Conservation (phyloP, 2,329 filamentous ascomycete species). For the Cadophora sp. region DNA sequence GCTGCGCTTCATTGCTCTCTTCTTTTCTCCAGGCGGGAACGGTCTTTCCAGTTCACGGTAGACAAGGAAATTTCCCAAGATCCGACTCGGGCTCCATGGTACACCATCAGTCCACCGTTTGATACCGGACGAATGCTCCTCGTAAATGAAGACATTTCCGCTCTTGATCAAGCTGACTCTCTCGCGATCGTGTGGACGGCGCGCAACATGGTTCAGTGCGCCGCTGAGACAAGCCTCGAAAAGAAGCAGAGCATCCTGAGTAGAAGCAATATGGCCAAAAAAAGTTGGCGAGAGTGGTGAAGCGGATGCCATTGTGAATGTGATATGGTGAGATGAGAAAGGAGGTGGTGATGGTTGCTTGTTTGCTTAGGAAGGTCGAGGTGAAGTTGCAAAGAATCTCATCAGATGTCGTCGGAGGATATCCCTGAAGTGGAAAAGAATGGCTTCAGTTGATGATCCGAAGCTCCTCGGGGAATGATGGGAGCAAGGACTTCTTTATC, state of each 20-base stretch:
- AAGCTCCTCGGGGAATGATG: conserved; percentile 15
- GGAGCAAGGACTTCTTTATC: conserved; percentile 29
- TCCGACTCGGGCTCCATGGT: conserved; percentile 90
- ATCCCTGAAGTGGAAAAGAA: conserved; percentile 31
- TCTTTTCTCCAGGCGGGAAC: conserved; percentile 87
- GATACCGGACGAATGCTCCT: conserved; percentile 83
- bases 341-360: conserved; percentile 32
- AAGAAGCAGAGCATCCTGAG: conserved; percentile 71
- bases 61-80: conserved; percentile 95
- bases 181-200: conserved; percentile 87
- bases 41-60: conserved; percentile 98
- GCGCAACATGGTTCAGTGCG: conserved; percentile 74
- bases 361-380: conserved; percentile 17
- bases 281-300: conserved; percentile 30
- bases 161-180: conserved; percentile 78
- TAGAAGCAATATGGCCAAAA: conserved; percentile 34
- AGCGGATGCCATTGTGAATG: conserved; percentile 34
- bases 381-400: conserved; percentile 23
- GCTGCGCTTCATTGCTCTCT: conserved; percentile 75
- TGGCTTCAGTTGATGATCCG: conserved; percentile 24
- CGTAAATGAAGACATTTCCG: conserved; percentile 89
- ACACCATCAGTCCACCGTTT: conserved; percentile 94
- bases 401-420: conserved; percentile 32
- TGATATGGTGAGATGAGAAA: conserved; percentile 38
- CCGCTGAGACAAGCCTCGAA: conserved; percentile 82